Evolutionary conservation across 1,284 basidiomycete species (phyloP).

Genomic region (Papiliotrema nemorosa): DNA sequence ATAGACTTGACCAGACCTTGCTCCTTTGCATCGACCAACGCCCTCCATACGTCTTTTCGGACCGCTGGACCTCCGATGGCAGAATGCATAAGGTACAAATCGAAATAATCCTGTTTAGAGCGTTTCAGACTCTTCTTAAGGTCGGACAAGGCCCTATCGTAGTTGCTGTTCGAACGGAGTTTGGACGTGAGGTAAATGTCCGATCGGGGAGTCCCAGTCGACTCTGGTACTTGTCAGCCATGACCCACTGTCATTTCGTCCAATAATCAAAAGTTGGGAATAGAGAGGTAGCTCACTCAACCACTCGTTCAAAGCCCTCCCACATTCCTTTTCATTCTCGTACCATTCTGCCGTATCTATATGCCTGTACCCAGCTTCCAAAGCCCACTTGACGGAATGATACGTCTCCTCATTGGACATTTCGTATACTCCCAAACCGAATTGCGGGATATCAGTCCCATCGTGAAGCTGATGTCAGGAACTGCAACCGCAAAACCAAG

Average conservation of each 20-base stretch:
- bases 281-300: slow-evolving; percentile 44
- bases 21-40: slow-evolving; percentile 48
- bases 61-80: slow-evolving; percentile 48
- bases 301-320: slow-evolving; percentile 61
- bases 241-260: neutral
- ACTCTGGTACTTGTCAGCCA: no score
- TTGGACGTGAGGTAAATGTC: slow-evolving; percentile 69
- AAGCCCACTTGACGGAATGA: slow-evolving; percentile 59
- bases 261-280: neutral
- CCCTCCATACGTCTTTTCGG: slow-evolving; percentile 51
- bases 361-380: slow-evolving; percentile 66
- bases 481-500: neutral
- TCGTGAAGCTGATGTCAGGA: slow-evolving; percentile 55
- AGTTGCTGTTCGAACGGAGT: slow-evolving; percentile 60
- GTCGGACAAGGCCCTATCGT: slow-evolving; percentile 54
- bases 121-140: slow-evolving; percentile 58
- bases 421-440: slow-evolving; percentile 67
- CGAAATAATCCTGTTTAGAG: slow-evolving; percentile 54
- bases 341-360: slow-evolving; percentile 59
- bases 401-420: slow-evolving; percentile 60
- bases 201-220: slow-evolving; percentile 51
- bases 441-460: slow-evolving; percentile 60
- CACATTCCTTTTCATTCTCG: slow-evolving; percentile 63
- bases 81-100: slow-evolving; percentile 51
- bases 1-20: slow-evolving; percentile 49